phyloP scores from a whole-genome alignment of 768 basidiomycete species.

The Cyathus striatus region DNA sequence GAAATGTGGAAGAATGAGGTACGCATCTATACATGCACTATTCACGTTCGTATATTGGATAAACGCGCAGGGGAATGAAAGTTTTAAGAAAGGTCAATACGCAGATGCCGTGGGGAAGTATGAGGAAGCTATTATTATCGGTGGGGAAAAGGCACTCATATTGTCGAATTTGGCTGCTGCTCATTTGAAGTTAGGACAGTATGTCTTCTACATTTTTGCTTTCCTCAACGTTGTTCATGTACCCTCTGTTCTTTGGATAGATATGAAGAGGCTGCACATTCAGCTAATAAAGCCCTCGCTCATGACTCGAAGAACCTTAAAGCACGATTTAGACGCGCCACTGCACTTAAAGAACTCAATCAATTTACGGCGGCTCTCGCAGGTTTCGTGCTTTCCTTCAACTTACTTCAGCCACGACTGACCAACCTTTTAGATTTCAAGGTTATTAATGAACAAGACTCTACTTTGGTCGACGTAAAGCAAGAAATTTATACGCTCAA shows the following conservation, averaged over 20 bases:
- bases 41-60: too few relatives aligned
- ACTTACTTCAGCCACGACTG: too few relatives aligned
- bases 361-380: not conserved
- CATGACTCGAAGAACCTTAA: not conserved
- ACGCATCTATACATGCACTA: too few relatives aligned
- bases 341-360: not conserved
- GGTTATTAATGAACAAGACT: too few relatives aligned
- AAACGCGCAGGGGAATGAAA: slow-evolving; percentile 27
- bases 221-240: too few relatives aligned
- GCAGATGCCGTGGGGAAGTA: slow-evolving; percentile 26
- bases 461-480: too few relatives aligned
- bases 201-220: too few relatives aligned
- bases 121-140: slow-evolving; percentile 25
- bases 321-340: not conserved
- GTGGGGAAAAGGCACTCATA: slow-evolving; percentile 26
- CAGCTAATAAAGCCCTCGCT: slow-evolving; percentile 24
- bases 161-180: slow-evolving; percentile 29
- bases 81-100: slow-evolving; percentile 22
- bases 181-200: slow-evolving; percentile 29
- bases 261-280: slow-evolving; percentile 32
- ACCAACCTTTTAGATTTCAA: too few relatives aligned
- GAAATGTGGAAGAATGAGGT: too few relatives aligned
- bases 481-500: too few relatives aligned
- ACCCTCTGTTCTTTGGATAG: slow-evolving; percentile 17
- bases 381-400: too few relatives aligned